phyloP scores from a whole-genome alignment of 192 early-diverging fungal genomes.

The Coemansia sp. region DNA sequence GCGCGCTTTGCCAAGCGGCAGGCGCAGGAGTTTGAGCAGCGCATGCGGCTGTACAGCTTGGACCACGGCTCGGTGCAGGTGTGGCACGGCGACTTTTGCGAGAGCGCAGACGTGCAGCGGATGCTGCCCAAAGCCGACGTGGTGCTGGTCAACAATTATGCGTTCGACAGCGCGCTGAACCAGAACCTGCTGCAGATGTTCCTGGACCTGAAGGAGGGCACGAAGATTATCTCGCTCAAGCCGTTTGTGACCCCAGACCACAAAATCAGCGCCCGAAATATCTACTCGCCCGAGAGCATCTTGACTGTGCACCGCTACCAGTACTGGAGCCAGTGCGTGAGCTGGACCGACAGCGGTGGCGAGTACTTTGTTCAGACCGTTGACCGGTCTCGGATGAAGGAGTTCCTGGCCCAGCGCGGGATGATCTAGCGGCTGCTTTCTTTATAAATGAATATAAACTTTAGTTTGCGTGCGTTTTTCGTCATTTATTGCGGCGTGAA shows the following conservation, averaged over 20 bases:
- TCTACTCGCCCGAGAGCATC: constrained; percentile 69
- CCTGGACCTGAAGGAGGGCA: constrained; percentile 86
- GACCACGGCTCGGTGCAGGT: constrained; percentile 63
- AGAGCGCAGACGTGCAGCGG: constrained; percentile 62
- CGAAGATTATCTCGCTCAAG: constrained; percentile 81
- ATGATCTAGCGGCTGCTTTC: constrained; percentile 1
- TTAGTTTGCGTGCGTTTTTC: neutral
- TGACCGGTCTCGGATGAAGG: constrained; percentile 56
- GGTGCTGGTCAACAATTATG: constrained; percentile 96
- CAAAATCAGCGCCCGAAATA: constrained; percentile 71
- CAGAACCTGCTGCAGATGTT: constrained; percentile 80
- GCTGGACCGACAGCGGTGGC: constrained; percentile 78
- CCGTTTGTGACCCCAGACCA: constrained; percentile 78
- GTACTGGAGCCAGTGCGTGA: constrained; percentile 71
- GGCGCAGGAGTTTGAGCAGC: constrained; percentile 76
- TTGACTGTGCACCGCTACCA: constrained; percentile 62
- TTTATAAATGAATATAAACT: neutral
- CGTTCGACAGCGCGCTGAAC: constrained; percentile 83
- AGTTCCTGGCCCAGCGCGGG: constrained; percentile 26
- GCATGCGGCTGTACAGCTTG: constrained; percentile 71
- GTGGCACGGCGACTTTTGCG: constrained; percentile 84
- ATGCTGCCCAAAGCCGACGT: constrained; percentile 83
- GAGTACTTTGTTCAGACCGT: constrained; percentile 79
- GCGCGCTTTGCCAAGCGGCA: constrained; percentile 75
- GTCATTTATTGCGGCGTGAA: neutral